These are phyloP conservation scores for Leccinum disarticulatum DNA, from an alignment of 768 basidiomycete species.

Conservation along the genomic window DNA sequence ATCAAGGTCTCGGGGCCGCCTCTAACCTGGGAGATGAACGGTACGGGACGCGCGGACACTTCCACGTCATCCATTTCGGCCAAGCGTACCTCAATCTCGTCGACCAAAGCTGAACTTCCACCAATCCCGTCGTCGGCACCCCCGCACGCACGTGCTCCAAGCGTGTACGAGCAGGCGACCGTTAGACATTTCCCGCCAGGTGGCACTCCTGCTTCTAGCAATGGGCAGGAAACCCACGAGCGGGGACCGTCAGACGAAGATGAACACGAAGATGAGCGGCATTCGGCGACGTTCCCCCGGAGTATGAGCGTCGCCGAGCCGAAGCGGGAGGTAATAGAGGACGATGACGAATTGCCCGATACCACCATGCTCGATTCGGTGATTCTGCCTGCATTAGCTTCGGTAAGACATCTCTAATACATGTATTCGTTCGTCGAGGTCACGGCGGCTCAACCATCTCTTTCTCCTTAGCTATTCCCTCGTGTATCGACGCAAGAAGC, in stretches of 20 bases:
- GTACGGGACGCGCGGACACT: too few relatives aligned
- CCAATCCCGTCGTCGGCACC: slow-evolving; percentile 41
- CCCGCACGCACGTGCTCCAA: too few relatives aligned
- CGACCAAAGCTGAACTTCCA: slow-evolving; percentile 60
- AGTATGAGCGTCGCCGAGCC: too few relatives aligned
- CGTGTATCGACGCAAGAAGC: slow-evolving; percentile 47
- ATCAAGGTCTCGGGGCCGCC: slow-evolving; percentile 64
- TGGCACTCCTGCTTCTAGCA: too few relatives aligned
- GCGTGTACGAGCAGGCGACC: too few relatives aligned
- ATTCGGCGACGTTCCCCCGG: too few relatives aligned
- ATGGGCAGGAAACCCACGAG: too few relatives aligned
- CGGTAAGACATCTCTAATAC: slow-evolving; percentile 50
- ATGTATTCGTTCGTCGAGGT: background rate
- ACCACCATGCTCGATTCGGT: slow-evolving; percentile 70
- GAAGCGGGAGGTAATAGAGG: too few relatives aligned
- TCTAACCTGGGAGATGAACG: slow-evolving; percentile 80
- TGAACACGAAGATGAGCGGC: too few relatives aligned
- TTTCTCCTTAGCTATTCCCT: slow-evolving; percentile 69
- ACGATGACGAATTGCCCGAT: too few relatives aligned
- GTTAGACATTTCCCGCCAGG: too few relatives aligned
- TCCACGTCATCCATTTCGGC: slow-evolving; percentile 24
- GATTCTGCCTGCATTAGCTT: slow-evolving; percentile 92
- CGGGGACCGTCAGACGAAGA: too few relatives aligned
- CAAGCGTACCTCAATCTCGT: slow-evolving; percentile 39
- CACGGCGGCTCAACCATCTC: slow-evolving; percentile 7